These are phyloP conservation scores for Yarrowia alimentaria DNA, from an alignment of 805 yeast species.

Conservation along the genomic window DNA sequence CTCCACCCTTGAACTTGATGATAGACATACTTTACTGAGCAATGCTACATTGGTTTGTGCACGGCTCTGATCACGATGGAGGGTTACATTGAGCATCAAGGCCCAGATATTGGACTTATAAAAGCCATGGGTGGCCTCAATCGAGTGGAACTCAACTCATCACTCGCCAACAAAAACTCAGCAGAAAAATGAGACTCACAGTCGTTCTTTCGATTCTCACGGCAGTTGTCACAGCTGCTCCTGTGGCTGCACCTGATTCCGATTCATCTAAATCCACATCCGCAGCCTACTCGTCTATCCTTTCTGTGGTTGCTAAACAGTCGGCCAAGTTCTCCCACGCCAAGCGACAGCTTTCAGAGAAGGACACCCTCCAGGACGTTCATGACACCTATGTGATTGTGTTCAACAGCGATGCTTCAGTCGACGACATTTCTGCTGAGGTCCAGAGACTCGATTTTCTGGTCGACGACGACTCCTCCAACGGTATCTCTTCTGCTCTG, in stretches of 20 bases:
- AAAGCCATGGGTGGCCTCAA: no score
- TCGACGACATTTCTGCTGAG: conserved; percentile 6
- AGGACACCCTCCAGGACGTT: no score
- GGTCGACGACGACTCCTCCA: conserved; percentile 5
- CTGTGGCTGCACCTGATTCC: conserved; percentile 10
- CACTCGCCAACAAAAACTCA: conserved; percentile 1
- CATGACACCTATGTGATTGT: conserved; percentile 2
- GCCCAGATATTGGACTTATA: no score
- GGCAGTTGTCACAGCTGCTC: conserved; percentile 13
- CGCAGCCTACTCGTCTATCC: conserved; percentile 5
- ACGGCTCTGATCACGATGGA: no score
- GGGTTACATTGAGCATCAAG: no score
- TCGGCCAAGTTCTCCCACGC: conserved; percentile 4
- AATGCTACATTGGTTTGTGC: no score
- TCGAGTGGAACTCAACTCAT: no score
- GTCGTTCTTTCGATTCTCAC: conserved; percentile 13
- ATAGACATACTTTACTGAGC: no score
- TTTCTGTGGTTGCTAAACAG: conserved; percentile 18
- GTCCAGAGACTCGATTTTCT: conserved; percentile 16
- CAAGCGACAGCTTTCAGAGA: conserved; percentile 18
- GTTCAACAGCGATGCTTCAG: conserved; percentile 1
- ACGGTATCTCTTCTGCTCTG: conserved; percentile 9
- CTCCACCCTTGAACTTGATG: no score
- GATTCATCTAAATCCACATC: conserved; percentile 6
- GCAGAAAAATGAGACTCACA: conserved; percentile 12